Evolutionary conservation across 2,329 filamentous ascomycete species (phyloP), one percentile per base, ranked within the genome.

Genomic region (Colletotrichum abscissum): DNA sequence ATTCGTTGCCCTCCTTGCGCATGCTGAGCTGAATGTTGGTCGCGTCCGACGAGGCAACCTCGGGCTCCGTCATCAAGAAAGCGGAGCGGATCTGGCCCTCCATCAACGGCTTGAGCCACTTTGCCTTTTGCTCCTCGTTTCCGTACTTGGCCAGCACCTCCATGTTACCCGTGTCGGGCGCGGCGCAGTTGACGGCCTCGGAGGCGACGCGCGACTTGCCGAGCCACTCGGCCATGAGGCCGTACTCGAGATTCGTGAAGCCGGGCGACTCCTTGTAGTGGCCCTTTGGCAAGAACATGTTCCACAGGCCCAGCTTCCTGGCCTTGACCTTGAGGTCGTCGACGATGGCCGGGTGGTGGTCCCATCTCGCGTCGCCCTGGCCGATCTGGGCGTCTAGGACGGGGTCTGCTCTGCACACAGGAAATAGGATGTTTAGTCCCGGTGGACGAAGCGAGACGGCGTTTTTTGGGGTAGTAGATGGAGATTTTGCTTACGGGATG

Each of bases 241-340:
- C 97, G 81, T 99, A 99, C 85, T 99, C 97, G 75, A 99, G 88
- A 84, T 98, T 99, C 73, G 92, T 94, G 86, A 95, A 98, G 42
- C 97, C 97, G 28, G 96, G 95, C 1, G 95, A 97, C 86, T 98
- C 94, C 83, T 93, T 94, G 89, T 98, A 98, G 85, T 98, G 95
- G 78, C 92, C 95, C 86, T 94, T 96, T 76, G 97, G 94, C 77
- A 99, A 85, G 88, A 99, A 99, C 92, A 99, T 93, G 85, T 99
- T 99, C 97, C 97, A 99, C 58, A 99, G 88, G 1, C 96, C 97
- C 30, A 98, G 89, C 78, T 93, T 89, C 80, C 88, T 90, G 57
- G 96, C 97, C 83, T 95, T 94, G 76, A 85, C 87, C 89, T 98
- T 98, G 78, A 99, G 89, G 68, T 97, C 92, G 77, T 99, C 97